phyloP scores from a whole-genome alignment of 169 alveolate genomes.

The Eimeria praecox region DNA sequence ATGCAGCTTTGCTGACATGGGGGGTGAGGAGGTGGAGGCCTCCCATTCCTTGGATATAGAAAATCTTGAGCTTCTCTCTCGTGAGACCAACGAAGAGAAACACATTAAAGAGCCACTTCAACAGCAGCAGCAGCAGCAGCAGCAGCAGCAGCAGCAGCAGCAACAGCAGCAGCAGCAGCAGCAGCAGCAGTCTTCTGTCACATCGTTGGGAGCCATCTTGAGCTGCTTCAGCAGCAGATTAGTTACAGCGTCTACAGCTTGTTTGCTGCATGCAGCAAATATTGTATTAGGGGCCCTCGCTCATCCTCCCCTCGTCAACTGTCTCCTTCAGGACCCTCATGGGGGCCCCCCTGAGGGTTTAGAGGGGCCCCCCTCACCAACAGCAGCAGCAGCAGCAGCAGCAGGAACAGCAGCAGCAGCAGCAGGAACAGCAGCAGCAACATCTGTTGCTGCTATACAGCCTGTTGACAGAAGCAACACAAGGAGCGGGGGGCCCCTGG shows the following conservation, averaged over 20 bases:
- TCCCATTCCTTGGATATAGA: not conserved
- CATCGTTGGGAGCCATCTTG: conserved; percentile 10
- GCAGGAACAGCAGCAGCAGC: not conserved
- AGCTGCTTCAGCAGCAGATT: conserved; percentile 51
- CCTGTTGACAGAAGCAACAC: not conserved
- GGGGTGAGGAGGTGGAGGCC: not conserved
- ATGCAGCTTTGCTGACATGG: not conserved
- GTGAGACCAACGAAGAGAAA: not conserved
- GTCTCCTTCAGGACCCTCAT: not conserved
- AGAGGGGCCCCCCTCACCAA: no score
- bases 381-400: not conserved
- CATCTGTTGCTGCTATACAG: not conserved
- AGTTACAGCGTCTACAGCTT: conserved; percentile 4
- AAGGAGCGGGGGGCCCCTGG: not conserved
- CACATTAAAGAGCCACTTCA: not conserved
- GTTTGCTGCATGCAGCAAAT: not conserved
- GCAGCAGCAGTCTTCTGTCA: no score
- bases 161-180: no score
- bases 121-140: not conserved
- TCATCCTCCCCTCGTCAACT: not conserved
- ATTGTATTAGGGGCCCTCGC: conserved; percentile 22
- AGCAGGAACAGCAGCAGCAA: not conserved
- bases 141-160: no score
- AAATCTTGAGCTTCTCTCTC: not conserved
- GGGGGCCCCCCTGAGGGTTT: no score